Base-by-base conservation (phyloP, 1,284 basidiomycete species). In the Caloboletus firmus region DNA sequence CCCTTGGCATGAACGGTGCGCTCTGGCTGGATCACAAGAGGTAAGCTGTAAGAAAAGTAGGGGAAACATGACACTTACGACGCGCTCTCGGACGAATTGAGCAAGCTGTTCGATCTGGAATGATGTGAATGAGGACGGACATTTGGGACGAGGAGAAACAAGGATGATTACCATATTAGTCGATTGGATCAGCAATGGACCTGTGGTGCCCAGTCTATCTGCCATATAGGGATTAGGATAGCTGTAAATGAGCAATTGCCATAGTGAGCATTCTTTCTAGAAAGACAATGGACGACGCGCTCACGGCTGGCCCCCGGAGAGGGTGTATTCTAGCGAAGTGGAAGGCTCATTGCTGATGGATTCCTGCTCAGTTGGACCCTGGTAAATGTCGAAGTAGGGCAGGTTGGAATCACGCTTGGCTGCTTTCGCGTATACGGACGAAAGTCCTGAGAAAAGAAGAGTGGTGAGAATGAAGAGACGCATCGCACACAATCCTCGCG, bases 21-120 rank as follows among this genome's bases (percentile, higher is more conserved):
- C 52, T 74, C 73, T 11, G 73, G 72, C 62, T 65, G 34, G 12
- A 48, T 28, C 5, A 24, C 18, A 32, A 28, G 20, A 10, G 12
- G 17, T 60, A 7, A 54, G 42, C 2, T 11, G n/a, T 12, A 40
- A 7, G 2, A 34, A 18, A 18, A 28, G n/a, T 5, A 12, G 13
- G 8, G n/a, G 4, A 8, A 18, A 17, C 30, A 32, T 9, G 17
- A 8, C 2, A 55, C 58, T 45, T 48, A 65, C 58, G 32, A 74
- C 73, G 45, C 82, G 75, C 70, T 84, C 83, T 41, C 81, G 75
- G 62, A 78, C 78, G 62, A 83, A 83, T 62, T 82, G 78, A n/a
- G 79, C 75, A 35, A 84, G 70, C 10, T 77, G 66, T 59, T 83
- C 77, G 48, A 77, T 74, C 62, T 62, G 37, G 37, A 48, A 49